Conservation (phyloP, 495 filamentous ascomycete genomes). For the Penicillium longicatenatum region DNA sequence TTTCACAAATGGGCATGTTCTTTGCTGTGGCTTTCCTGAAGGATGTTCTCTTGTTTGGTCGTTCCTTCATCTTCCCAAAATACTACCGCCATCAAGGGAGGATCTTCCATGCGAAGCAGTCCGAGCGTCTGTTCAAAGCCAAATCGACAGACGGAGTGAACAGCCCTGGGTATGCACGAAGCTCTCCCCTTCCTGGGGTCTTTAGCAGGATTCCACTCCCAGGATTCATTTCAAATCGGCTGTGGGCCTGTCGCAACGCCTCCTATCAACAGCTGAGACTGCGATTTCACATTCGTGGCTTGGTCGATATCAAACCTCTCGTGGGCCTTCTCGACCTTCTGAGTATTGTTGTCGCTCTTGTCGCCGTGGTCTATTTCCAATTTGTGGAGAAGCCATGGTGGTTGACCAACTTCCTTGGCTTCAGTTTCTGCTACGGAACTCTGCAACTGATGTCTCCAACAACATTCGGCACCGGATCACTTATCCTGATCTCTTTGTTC, state of each 20-base stretch:
- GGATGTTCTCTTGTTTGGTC: conserved; percentile 63
- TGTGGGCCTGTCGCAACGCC: conserved; percentile 53
- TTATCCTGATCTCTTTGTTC: conserved; percentile 79
- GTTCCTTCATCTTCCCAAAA: conserved; percentile 72
- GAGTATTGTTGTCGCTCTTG: conserved; percentile 60
- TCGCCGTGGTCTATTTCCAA: conserved; percentile 67
- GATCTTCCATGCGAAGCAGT: conserved; percentile 41
- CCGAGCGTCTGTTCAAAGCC: conserved; percentile 31
- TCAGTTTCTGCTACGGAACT: conserved; percentile 80
- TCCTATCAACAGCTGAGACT: conserved; percentile 52
- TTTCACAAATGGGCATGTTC: conserved; percentile 76
- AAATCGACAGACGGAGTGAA: conserved; percentile 16
- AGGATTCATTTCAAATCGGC: conserved; percentile 17
- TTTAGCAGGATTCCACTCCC: conserved; percentile 47
- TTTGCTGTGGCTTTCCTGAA: conserved; percentile 69
- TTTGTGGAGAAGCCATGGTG: conserved; percentile 72
- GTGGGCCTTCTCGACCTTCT: conserved; percentile 59
- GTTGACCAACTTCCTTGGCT: conserved; percentile 84
- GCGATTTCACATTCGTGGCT: conserved; percentile 43
- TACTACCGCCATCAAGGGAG: conserved; percentile 40
- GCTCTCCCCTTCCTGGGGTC: conserved; percentile 57
- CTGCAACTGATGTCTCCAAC: conserved; percentile 88
- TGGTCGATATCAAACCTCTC: conserved; percentile 44
- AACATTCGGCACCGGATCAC: conserved; percentile 78
- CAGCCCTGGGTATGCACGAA: conserved; percentile 2